These are phyloP conservation scores for Porcisia hertigi DNA, from an alignment of 208 protist species.

Conservation along the genomic window DNA sequence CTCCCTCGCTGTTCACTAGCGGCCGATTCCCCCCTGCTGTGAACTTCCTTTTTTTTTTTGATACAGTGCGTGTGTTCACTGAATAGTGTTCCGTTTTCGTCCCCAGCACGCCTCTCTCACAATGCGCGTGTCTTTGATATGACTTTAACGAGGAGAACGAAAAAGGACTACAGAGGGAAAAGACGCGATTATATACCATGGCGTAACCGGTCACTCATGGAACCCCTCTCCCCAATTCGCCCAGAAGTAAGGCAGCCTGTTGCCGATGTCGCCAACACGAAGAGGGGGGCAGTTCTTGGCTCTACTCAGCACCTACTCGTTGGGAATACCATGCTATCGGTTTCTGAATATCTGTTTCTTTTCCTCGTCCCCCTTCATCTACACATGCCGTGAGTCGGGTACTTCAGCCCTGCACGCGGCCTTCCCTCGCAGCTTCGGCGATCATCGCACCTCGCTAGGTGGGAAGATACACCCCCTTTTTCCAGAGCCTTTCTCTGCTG, in stretches of 20 bases:
- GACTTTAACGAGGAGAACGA: not conserved
- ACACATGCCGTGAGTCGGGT: not conserved
- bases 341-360: not conserved
- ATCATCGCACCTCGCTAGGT: not conserved
- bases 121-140: not conserved
- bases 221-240: not conserved
- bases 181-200: not conserved
- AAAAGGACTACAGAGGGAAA: not conserved
- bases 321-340: not conserved
- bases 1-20: constrained; percentile 55
- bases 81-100: not conserved
- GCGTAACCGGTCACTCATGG: too few relatives aligned
- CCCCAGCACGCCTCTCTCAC: not conserved
- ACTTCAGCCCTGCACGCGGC: not conserved
- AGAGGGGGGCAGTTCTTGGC: not conserved
- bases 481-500: not conserved
- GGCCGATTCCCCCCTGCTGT: not conserved
- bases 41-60: not conserved
- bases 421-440: not conserved
- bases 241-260: not conserved
- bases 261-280: not conserved
- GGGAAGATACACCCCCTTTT: not conserved
- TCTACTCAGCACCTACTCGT: not conserved
- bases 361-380: not conserved
- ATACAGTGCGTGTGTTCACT: not conserved